phyloP scores from a whole-genome alignment of 73 alveolate genomes.

The Effrenium voratum region DNA sequence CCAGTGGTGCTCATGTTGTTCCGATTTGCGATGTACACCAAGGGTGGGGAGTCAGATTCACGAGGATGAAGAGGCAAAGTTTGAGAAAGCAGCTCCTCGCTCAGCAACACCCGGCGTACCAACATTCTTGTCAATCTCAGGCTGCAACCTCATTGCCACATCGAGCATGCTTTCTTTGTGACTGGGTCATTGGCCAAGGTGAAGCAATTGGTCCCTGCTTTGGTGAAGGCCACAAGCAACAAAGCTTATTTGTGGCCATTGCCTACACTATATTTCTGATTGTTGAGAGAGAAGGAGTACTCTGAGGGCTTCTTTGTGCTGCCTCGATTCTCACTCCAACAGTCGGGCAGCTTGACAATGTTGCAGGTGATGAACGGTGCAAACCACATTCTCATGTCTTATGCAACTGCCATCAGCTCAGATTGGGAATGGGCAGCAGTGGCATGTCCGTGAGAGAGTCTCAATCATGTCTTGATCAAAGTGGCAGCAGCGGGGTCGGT shows the following conservation, averaged over 20 bases:
- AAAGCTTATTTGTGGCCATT: too few species aligned
- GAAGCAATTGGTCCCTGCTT: slow-evolving; percentile 67
- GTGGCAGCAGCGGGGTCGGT: too few species aligned
- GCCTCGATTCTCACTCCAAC: too few species aligned
- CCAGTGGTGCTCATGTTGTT: too few species aligned
- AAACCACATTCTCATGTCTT: slow-evolving; percentile 85
- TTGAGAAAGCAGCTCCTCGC: slow-evolving; percentile 14
- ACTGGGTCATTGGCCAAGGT: neutral
- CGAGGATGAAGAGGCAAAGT: slow-evolving; percentile 59
- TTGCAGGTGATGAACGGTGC: slow-evolving; percentile 65
- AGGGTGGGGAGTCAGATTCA: slow-evolving; percentile 43
- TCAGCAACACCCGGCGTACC: neutral
- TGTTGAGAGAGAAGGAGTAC: too few species aligned
- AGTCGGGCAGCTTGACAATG: too few species aligned
- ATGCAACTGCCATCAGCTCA: slow-evolving; percentile 25
- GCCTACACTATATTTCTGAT: too few species aligned
- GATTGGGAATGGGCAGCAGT: too few species aligned
- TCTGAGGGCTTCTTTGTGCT: too few species aligned
- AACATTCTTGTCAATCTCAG: neutral
- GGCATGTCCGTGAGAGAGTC: too few species aligned
- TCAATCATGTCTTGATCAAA: too few species aligned
- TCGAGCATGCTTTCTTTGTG: too few species aligned
- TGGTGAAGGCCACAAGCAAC: slow-evolving; percentile 90
- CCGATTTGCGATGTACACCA: neutral
- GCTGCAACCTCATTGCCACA: neutral